phyloP scores from a whole-genome alignment of 225 moss, liverwort and hornwort species.

The Physcomitrellopsis africana region DNA sequence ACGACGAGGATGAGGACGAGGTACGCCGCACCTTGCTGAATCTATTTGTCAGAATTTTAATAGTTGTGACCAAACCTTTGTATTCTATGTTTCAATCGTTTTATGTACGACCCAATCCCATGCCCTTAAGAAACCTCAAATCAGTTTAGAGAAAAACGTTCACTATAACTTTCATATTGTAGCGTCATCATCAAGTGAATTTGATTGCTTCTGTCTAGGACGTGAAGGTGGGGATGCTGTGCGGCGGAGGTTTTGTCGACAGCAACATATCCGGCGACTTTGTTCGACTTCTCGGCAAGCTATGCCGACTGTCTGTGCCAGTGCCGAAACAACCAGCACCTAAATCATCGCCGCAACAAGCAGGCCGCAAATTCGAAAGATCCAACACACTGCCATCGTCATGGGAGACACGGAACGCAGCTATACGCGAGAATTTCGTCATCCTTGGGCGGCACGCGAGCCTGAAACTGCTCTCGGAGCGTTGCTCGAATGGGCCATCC shows the following conservation, averaged over 20 bases:
- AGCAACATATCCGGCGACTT: constrained; percentile 46
- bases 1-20: neutral
- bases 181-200: too few relatives aligned
- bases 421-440: constrained; percentile 21
- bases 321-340: neutral
- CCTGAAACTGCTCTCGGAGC: constrained; percentile 55
- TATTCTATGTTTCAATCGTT: too few relatives aligned
- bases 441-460: constrained; percentile 47
- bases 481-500: constrained; percentile 41
- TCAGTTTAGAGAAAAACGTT: too few relatives aligned
- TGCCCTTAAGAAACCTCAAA: too few relatives aligned
- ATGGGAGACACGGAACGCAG: constrained; percentile 26
- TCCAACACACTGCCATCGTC: constrained; percentile 16
- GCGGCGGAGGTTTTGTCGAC: constrained; percentile 49
- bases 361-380: constrained; percentile 25
- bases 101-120: too few relatives aligned
- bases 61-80: too few relatives aligned
- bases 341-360: constrained; percentile 6
- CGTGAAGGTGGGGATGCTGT: constrained; percentile 39
- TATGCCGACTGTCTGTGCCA: constrained; percentile 47
- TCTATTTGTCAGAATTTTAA: too few relatives aligned
- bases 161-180: too few relatives aligned
- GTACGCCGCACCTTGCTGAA: neutral
- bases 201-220: constrained; percentile 25
- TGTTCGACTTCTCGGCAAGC: constrained; percentile 53